phyloP scores from a whole-genome alignment of 108 stramenopile genomes.

The Cyclotella baltica region DNA sequence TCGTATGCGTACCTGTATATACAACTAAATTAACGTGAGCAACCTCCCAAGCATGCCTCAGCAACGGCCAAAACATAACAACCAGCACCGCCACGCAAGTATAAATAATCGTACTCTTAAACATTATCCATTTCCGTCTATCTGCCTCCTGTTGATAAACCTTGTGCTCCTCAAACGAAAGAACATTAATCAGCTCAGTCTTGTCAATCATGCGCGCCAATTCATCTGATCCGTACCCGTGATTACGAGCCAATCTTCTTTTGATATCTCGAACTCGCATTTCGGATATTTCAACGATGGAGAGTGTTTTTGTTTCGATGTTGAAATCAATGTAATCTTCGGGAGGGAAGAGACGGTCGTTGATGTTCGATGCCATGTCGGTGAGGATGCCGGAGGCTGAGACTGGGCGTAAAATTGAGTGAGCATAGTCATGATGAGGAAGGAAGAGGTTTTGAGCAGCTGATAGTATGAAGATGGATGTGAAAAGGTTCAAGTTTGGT shows the following conservation, averaged over 20 bases:
- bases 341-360: conserved; percentile 32
- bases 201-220: conserved; percentile 87
- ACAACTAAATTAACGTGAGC: conserved; percentile 82
- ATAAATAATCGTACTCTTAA: conserved; percentile 56
- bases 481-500: too few species aligned
- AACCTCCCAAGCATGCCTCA: conserved; percentile 67
- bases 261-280: conserved; percentile 87
- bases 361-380: conserved; percentile 18
- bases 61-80: conserved; percentile 76
- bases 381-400: conserved; percentile 33
- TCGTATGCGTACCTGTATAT: conserved; percentile 55
- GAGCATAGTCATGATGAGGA: background rate
- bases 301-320: conserved; percentile 53
- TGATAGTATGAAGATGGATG: background rate
- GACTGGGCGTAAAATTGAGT: conserved; percentile 12
- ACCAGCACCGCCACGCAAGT: conserved; percentile 62
- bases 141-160: conserved; percentile 56
- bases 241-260: conserved; percentile 73
- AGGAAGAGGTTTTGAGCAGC: conserved; percentile 3
- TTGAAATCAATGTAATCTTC: conserved; percentile 42
- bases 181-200: conserved; percentile 83
- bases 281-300: conserved; percentile 73
- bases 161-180: conserved; percentile 87
- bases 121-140: conserved; percentile 56
- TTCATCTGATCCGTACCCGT: conserved; percentile 83